Evolutionary conservation across 139 green algal species (phyloP), one percentile per base, ranked within the genome.

Genomic region (Choricystis sp.): DNA sequence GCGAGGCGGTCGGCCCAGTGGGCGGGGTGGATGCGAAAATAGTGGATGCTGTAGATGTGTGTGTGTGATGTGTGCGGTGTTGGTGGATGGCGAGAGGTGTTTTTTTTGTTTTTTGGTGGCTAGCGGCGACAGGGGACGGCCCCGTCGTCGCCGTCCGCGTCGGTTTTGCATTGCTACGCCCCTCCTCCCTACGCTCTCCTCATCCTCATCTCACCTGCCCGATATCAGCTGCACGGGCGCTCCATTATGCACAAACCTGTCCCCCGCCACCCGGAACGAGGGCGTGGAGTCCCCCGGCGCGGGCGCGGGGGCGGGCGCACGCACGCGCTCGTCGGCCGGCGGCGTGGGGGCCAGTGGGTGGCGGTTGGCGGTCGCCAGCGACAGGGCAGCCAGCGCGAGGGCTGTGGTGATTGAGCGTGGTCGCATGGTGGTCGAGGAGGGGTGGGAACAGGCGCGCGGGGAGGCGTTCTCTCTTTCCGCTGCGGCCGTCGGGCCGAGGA

Each of bases 1-100:
- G 57, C 22, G 63, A 86, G 56, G 1, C 80, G 56, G 31, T 87
- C 81, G 2, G 31, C 5, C 81, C 81, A 87, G 52, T 79, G 68
- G 0, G 59, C 60, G 2, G 65, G 71, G 2, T 72, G 79, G 21
- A 86, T 79, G 0, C 81, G 63, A 29, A 76, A 68, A 65, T 86
- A 87, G 60, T 87, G 81, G 3, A 84, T 68, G 26, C 71, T 75
- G 73, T 57, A 23, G 16, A 60, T 27, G 19, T 14, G 56, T 4
- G 56, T 23, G 25, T 19, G 19, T 25, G 56, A 60, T 25, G 22
- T 60, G 19, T 21, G 4, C 4, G 56, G 56, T 60, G 59, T 22
- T 25, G 27, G 31, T 31, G n/a, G 25, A 4, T 4, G 3, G 57
- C 3, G 24, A 23, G 57, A n/a, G n/a, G n/a, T n/a, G n/a, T n/a